Conservation (phyloP, 768 basidiomycete genomes). For the Termitomyces sp. region DNA sequence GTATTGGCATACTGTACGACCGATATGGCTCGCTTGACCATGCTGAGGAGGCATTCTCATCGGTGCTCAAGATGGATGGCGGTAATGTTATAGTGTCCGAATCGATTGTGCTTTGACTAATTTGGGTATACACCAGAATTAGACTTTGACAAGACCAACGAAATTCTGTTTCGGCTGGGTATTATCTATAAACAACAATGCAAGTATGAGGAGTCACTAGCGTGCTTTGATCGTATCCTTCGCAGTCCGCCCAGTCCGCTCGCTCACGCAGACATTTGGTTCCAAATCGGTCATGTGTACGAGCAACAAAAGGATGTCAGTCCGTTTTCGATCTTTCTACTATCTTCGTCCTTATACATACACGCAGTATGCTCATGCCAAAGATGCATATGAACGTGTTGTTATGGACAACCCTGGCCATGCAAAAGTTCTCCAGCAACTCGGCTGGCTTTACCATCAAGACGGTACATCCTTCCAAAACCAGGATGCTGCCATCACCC, state of each 20-base stretch:
- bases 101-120: slow-evolving; percentile 10
- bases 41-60: slow-evolving; percentile 97
- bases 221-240: slow-evolving; percentile 95
- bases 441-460: slow-evolving; percentile 97
- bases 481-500: slow-evolving; percentile 89
- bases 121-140: slow-evolving; percentile 29
- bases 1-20: slow-evolving; percentile 98
- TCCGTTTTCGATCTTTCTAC: slow-evolving; percentile 3
- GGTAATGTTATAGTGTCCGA: slow-evolving; percentile 45
- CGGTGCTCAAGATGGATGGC: slow-evolving; percentile 94
- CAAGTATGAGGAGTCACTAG: slow-evolving; percentile 83
- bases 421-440: slow-evolving; percentile 95
- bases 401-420: slow-evolving; percentile 89
- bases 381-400: slow-evolving; percentile 95
- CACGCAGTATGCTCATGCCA: slow-evolving; percentile 75
- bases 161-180: slow-evolving; percentile 95
- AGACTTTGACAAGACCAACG: slow-evolving; percentile 98
- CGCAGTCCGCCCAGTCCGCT: slow-evolving; percentile 93
- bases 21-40: slow-evolving; percentile 98
- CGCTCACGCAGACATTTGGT: slow-evolving; percentile 98
- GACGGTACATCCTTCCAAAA: slow-evolving; percentile 93
- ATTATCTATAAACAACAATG: slow-evolving; percentile 99
- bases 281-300: slow-evolving; percentile 98
- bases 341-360: neutral
- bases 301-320: slow-evolving; percentile 94